Percentiles rank a stretch among this genome's conserved stretches.
These are phyloP conservation scores for Lippia alba DNA, from an alignment of 305 asterid genomes.

Conservation along the genomic window DNA sequence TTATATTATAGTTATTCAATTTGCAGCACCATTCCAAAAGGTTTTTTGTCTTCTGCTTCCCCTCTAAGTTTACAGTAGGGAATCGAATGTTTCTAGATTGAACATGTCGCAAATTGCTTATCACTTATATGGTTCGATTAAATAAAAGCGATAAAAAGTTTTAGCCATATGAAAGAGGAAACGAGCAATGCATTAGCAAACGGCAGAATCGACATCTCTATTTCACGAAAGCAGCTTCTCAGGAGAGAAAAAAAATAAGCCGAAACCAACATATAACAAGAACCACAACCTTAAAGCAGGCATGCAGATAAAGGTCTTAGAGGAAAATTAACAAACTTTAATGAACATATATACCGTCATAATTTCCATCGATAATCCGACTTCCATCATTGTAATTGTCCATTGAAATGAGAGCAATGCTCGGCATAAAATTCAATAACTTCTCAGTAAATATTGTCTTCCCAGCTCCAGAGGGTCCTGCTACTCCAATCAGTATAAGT, in stretches of 20 bases:
- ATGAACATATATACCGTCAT: conserved; percentile 66
- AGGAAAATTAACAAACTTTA: conserved; percentile 18
- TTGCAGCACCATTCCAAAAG: too few relatives aligned
- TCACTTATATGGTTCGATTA: too few relatives aligned
- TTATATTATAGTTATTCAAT: too few relatives aligned
- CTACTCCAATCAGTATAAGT: conserved; percentile 77
- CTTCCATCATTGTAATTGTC: conserved; percentile 97
- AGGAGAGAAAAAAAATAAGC: neutral
- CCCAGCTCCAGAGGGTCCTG: conserved; percentile 99
- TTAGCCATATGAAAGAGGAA: too few relatives aligned
- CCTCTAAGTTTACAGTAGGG: neutral
- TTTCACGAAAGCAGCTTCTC: neutral
- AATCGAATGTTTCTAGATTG: conserved; percentile 7
- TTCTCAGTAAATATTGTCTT: conserved; percentile 95
- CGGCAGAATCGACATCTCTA: neutral
- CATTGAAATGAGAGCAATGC: conserved; percentile 95
- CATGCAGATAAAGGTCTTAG: conserved; percentile 12
- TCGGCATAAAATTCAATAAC: conserved; percentile 89
- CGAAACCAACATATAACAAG: conserved; percentile 27
- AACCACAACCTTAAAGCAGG: conserved; percentile 19
- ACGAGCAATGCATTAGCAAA: too few relatives aligned
- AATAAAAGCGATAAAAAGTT: too few relatives aligned
- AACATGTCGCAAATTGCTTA: neutral
- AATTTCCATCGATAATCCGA: conserved; percentile 94
- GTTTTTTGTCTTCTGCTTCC: too few relatives aligned